Conservation (phyloP, 2,329 filamentous ascomycete genomes). For the Volutella citrinella region DNA sequence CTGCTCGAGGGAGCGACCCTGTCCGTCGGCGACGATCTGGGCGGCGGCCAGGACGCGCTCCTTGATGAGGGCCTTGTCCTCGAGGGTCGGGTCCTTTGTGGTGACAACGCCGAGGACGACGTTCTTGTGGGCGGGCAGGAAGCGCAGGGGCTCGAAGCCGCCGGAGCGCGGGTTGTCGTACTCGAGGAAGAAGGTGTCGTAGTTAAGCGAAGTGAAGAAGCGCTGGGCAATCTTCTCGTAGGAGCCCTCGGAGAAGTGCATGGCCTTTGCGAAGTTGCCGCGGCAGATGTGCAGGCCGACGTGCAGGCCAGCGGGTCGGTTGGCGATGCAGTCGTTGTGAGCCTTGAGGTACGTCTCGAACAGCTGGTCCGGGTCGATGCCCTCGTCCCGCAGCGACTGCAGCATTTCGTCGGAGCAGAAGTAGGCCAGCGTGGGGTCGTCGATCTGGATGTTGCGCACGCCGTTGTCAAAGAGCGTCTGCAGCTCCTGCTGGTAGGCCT, state of each 20-base stretch:
- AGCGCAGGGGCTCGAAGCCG: conserved; percentile 59
- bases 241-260: conserved; percentile 62
- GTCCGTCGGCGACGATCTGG: conserved; percentile 63
- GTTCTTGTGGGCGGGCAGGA: conserved; percentile 59
- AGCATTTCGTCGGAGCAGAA: conserved; percentile 70
- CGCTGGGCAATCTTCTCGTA: conserved; percentile 61
- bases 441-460: conserved; percentile 56
- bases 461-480: conserved; percentile 53
- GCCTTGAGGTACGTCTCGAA: conserved; percentile 69
- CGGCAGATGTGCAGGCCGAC: conserved; percentile 64
- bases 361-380: conserved; percentile 60
- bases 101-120: conserved; percentile 61
- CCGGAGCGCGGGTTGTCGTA: conserved; percentile 60
- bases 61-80: conserved; percentile 54
- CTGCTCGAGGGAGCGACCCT: conserved; percentile 58
- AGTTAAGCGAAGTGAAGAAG: conserved; percentile 57
- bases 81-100: conserved; percentile 56
- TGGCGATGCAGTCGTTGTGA: conserved; percentile 67
- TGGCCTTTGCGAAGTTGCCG: conserved; percentile 59
- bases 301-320: conserved; percentile 63
- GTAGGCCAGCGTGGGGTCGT: conserved; percentile 61
- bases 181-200: conserved; percentile 60
- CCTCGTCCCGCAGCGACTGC: conserved; percentile 52
- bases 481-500: conserved; percentile 53
- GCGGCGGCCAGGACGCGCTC: conserved; percentile 55